Evolutionary conservation across 805 yeast genomes (phyloP).

Genomic region (Cyberlindnera sargentensis): DNA sequence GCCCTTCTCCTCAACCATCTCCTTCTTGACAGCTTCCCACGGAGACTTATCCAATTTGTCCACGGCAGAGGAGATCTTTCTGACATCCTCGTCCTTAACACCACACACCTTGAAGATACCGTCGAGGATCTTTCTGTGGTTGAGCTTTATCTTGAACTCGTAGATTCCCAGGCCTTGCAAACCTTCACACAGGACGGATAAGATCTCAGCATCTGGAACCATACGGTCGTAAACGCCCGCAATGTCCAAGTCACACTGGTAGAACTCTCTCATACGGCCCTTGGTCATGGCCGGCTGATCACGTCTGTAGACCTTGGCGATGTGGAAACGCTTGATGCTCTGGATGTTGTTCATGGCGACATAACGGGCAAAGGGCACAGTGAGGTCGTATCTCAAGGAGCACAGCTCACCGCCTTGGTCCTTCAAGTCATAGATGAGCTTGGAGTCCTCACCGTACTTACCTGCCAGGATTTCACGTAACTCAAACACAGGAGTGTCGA

Average conservation of each 20-base stretch:
- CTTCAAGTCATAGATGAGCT: constrained; percentile 89
- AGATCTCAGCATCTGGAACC: constrained; percentile 94
- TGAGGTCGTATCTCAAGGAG: constrained; percentile 90
- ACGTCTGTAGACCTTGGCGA: constrained; percentile 97
- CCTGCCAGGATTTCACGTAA: constrained; percentile 92
- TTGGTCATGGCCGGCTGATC: constrained; percentile 99
- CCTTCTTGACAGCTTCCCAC: constrained; percentile 90
- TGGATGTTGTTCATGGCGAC: constrained; percentile 94
- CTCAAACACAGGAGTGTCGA: constrained; percentile 98
- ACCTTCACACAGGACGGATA: constrained; percentile 80
- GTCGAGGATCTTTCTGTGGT: constrained; percentile 93
- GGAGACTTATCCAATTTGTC: constrained; percentile 94
- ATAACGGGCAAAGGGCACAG: constrained; percentile 97
- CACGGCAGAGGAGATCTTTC: constrained; percentile 90
- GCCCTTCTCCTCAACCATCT: constrained; percentile 86
- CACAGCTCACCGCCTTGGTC: constrained; percentile 99
- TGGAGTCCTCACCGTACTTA: constrained; percentile 97
- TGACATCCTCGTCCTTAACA: constrained; percentile 86
- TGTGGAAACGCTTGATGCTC: constrained; percentile 88
- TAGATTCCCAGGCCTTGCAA: constrained; percentile 73
- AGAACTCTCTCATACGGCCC: constrained; percentile 99
- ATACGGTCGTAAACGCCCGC: constrained; percentile 90
- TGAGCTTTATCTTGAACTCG: constrained; percentile 87
- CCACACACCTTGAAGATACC: constrained; percentile 96
- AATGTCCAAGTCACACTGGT: constrained; percentile 96